phyloP scores from a whole-genome alignment of 768 basidiomycete genomes.

The Leccinum disarticulatum region DNA sequence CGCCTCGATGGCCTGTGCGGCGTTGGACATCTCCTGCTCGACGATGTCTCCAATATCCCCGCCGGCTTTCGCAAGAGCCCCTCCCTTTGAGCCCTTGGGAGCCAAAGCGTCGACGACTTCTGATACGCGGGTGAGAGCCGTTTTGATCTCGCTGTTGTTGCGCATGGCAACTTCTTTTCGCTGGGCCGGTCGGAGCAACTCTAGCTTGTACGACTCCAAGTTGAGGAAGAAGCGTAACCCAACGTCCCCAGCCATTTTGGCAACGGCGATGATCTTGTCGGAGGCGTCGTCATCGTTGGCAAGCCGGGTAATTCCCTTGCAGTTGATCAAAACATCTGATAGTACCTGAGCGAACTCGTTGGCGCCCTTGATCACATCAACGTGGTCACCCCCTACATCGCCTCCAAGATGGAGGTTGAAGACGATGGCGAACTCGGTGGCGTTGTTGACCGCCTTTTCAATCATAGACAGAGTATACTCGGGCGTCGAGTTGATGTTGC shows the following conservation, averaged over 20 bases:
- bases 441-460: conserved; percentile 92
- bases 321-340: conserved; percentile 87
- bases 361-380: conserved; percentile 96
- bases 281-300: conserved; percentile 88
- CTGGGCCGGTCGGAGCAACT: conserved; percentile 68
- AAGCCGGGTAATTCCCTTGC: conserved; percentile 94
- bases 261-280: conserved; percentile 84
- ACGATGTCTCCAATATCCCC: conserved; percentile 96
- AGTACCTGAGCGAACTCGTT: conserved; percentile 95
- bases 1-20: conserved; percentile 89
- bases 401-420: conserved; percentile 89
- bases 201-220: conserved; percentile 92
- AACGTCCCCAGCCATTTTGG: conserved; percentile 84
- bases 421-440: conserved; percentile 92
- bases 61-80: conserved; percentile 69
- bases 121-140: conserved; percentile 79
- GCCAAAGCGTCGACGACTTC: conserved; percentile 84
- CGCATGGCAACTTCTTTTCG: conserved; percentile 87
- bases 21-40: conserved; percentile 93
- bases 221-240: conserved; percentile 93
- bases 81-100: conserved; percentile 76
- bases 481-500: conserved; percentile 96
- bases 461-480: conserved; percentile 99
- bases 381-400: conserved; percentile 89
- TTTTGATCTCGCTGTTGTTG: conserved; percentile 84